Evolutionary conservation across 164 flowering plant genomes (phyloP).

Genomic region (Liriodendron chinense): DNA sequence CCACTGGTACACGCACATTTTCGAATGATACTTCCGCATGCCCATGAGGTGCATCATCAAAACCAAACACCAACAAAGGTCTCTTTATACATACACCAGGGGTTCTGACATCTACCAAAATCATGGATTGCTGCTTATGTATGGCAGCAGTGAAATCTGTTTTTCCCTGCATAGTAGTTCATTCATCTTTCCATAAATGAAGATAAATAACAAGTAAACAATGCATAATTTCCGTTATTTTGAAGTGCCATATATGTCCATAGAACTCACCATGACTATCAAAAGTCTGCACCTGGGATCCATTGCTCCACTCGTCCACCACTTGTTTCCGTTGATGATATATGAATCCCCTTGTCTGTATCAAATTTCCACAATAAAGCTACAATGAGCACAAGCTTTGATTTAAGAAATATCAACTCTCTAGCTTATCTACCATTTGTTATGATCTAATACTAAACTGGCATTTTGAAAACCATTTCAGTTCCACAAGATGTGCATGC

Average conservation of each 20-base stretch:
- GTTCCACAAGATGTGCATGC: background rate
- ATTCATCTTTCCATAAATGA: background rate
- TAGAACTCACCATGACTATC: constrained; percentile 82
- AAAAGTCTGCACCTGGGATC: constrained; percentile 96
- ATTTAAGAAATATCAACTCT: background rate
- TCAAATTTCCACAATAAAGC: background rate
- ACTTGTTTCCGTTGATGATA: constrained; percentile 82
- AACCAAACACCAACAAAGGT: constrained; percentile 86
- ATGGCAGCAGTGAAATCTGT: constrained; percentile 70
- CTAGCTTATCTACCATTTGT: no score
- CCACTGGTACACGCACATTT: constrained; percentile 77
- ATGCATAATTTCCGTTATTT: background rate
- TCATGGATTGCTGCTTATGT: constrained; percentile 97
- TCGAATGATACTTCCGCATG: constrained; percentile 88
- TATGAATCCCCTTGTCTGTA: constrained; percentile 80
- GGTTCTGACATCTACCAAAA: constrained; percentile 75
- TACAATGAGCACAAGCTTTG: background rate
- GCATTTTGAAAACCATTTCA: no score
- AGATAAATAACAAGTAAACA: constrained; percentile 8
- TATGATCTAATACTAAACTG: no score
- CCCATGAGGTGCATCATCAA: constrained; percentile 99
- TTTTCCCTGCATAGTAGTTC: constrained; percentile 67
- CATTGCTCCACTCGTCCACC: constrained; percentile 99
- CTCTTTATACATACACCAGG: constrained; percentile 77
- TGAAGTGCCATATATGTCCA: background rate